These are phyloP conservation scores for Ceratocystis papillata DNA, from an alignment of 2,329 filamentous ascomycete species.

Conservation along the genomic window DNA sequence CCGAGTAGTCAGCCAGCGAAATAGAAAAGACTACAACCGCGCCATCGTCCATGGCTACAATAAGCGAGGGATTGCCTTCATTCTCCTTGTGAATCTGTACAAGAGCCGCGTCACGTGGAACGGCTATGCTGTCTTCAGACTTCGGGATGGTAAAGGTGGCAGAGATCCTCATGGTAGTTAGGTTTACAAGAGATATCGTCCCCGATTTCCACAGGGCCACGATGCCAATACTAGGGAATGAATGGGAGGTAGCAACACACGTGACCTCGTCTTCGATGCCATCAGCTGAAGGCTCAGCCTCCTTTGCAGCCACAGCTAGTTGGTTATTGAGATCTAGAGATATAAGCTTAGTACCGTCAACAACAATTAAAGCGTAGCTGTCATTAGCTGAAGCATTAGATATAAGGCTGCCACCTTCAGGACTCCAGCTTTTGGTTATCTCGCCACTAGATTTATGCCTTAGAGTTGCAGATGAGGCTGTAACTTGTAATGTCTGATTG, in stretches of 20 bases:
- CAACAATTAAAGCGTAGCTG: conserved; percentile 58
- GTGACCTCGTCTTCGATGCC: conserved; percentile 59
- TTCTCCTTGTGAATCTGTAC: conserved; percentile 61
- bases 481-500: conserved; percentile 67
- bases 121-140: conserved; percentile 57
- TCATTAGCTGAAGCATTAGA: conserved; percentile 69
- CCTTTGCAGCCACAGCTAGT: conserved; percentile 47
- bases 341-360: conserved; percentile 62
- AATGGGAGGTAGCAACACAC: conserved; percentile 63
- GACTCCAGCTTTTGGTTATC: conserved; percentile 41
- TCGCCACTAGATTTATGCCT: conserved; percentile 23
- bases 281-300: conserved; percentile 39
- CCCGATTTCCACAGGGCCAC: conserved; percentile 84
- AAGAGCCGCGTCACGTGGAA: conserved; percentile 72
- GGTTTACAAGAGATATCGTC: conserved; percentile 60
- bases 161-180: conserved; percentile 55
- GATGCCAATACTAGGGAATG: conserved; percentile 56
- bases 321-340: conserved; percentile 53
- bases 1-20: conserved; percentile 45
- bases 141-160: conserved; percentile 52
- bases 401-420: conserved; percentile 46
- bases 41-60: conserved; percentile 86
- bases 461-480: conserved; percentile 50
- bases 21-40: conserved; percentile 77
- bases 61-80: conserved; percentile 56